These are phyloP conservation scores for Candida verbasci DNA, from an alignment of 805 yeast species.

Conservation along the genomic window DNA sequence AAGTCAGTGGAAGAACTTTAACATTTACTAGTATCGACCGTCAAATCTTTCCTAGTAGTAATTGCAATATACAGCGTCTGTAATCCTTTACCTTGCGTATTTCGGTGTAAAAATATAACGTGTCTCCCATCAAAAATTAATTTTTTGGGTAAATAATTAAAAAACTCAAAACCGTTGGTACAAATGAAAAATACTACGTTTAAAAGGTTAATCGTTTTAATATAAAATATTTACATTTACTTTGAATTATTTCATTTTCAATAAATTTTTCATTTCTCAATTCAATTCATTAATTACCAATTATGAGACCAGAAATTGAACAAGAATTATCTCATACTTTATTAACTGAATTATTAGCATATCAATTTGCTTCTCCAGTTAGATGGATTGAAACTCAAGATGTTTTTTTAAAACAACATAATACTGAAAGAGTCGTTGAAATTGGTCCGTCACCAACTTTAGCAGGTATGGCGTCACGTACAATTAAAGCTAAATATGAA, in stretches of 20 bases:
- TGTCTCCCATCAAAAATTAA: too few species aligned
- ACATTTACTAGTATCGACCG: too few species aligned
- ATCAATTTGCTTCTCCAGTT: slow-evolving; percentile 98
- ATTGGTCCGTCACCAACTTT: slow-evolving; percentile 98
- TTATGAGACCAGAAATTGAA: slow-evolving; percentile 90
- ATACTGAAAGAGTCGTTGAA: slow-evolving; percentile 96
- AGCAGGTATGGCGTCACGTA: slow-evolving; percentile 98
- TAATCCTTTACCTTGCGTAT: too few species aligned
- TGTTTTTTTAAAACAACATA: slow-evolving; percentile 88
- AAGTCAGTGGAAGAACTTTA: too few species aligned
- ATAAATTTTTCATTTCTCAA: too few species aligned
- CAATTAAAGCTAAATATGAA: slow-evolving; percentile 92
- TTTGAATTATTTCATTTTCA: neutral
- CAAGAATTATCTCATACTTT: slow-evolving; percentile 95
- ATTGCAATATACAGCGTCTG: too few species aligned
- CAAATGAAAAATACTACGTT: too few species aligned
- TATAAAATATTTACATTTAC: neutral
- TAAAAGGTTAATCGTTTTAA: too few species aligned
- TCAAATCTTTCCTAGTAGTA: too few species aligned
- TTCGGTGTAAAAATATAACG: too few species aligned
- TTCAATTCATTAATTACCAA: slow-evolving; percentile 1
- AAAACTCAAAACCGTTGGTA: neutral
- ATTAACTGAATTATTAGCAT: slow-evolving; percentile 92
- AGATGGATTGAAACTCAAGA: slow-evolving; percentile 99
- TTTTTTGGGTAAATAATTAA: neutral